Evolutionary conservation across 331 rosid species (phyloP).

Genomic region (Cydonia oblonga): DNA sequence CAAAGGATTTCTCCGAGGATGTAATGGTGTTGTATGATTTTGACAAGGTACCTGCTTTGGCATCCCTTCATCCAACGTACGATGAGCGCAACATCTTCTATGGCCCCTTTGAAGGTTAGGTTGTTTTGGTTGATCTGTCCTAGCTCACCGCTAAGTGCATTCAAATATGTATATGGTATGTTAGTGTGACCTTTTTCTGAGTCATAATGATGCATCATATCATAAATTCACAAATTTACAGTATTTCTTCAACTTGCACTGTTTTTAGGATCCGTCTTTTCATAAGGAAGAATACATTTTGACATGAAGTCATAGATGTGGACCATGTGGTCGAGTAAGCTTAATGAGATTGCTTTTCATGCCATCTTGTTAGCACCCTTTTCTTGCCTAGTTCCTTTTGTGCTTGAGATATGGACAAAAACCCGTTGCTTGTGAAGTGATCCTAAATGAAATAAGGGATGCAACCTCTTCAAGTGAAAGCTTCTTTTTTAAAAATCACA

Average conservation of each 20-base stretch:
- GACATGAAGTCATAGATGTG: not conserved
- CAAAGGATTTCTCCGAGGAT: conserved; percentile 84
- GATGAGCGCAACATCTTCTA: conserved; percentile 65
- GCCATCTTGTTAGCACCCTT: not conserved
- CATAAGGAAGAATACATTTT: not conserved
- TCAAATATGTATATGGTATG: not conserved
- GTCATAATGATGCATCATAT: not conserved
- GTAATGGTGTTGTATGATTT: conserved; percentile 62
- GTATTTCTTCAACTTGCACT: not conserved
- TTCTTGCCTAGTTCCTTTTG: not conserved
- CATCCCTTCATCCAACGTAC: conserved; percentile 59
- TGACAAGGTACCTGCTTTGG: conserved; percentile 85
- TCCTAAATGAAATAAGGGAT: not conserved
- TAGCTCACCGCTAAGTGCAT: not conserved
- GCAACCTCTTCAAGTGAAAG: not conserved
- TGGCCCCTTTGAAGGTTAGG: conserved; percentile 93
- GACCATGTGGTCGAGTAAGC: not conserved
- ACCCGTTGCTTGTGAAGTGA: not conserved
- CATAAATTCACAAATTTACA: not conserved
- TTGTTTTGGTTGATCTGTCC: conserved; percentile 1
- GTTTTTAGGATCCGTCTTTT: not conserved
- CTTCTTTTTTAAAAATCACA: not conserved
- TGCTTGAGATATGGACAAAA: not conserved
- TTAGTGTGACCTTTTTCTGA: not conserved
- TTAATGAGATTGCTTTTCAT: not conserved